These are phyloP conservation scores for Inga oerstediana DNA, from an alignment of 306 rosid genomes.

Conservation along the genomic window DNA sequence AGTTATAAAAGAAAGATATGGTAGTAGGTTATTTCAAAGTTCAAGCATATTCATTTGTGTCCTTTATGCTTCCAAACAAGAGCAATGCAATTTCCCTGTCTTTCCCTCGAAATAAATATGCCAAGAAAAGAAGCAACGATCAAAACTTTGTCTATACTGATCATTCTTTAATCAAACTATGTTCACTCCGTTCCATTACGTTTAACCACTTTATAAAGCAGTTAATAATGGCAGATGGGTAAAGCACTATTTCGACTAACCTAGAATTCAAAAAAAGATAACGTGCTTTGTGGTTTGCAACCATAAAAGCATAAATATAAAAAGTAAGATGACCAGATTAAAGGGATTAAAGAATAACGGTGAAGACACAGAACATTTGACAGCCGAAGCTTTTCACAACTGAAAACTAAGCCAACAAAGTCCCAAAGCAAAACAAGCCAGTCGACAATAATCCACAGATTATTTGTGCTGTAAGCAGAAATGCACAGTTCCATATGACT, in stretches of 20 bases:
- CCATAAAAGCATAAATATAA: slow-evolving; percentile 1
- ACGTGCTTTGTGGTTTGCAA: background rate
- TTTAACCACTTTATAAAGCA: slow-evolving; percentile 15
- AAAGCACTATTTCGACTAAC: background rate
- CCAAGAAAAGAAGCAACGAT: background rate
- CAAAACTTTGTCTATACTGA: background rate
- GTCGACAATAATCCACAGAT: background rate
- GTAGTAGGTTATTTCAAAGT: background rate
- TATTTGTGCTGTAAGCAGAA: background rate
- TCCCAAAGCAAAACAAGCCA: background rate
- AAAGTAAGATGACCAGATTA: background rate
- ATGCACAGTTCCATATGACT: background rate
- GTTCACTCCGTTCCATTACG: slow-evolving; percentile 3
- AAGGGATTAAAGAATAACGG: background rate
- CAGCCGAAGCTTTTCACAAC: slow-evolving; percentile 29
- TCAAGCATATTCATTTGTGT: slow-evolving; percentile 9
- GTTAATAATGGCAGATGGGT: background rate
- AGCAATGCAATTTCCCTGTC: slow-evolving; percentile 1
- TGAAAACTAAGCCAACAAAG: slow-evolving; percentile 29
- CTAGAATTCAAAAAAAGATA: slow-evolving; percentile 20
- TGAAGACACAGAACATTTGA: background rate
- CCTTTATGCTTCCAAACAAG: slow-evolving; percentile 6
- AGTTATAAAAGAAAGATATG: background rate
- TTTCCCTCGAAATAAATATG: slow-evolving; percentile 1
- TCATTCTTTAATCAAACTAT: background rate